These are phyloP conservation scores for Herpetospermum pedunculosum DNA, from an alignment of 306 rosid species.

Conservation along the genomic window DNA sequence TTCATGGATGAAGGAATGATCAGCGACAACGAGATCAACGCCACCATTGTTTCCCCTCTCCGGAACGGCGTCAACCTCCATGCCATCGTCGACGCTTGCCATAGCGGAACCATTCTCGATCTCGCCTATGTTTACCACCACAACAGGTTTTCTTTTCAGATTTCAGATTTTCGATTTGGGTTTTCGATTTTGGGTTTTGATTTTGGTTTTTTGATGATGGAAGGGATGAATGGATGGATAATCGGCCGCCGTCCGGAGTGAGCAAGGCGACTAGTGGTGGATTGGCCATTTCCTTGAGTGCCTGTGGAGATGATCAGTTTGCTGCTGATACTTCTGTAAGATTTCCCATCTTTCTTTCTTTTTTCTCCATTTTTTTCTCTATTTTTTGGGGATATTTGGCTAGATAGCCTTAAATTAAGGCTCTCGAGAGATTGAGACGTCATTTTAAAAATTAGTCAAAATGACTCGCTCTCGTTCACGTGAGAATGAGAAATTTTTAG, in stretches of 20 bases:
- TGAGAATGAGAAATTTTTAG: too few relatives aligned
- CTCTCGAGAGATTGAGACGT: too few relatives aligned
- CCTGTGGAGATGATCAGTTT: constrained; percentile 53
- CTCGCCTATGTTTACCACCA: constrained; percentile 31
- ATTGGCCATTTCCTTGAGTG: constrained; percentile 50
- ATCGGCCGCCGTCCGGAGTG: constrained; percentile 41
- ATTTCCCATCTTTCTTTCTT: too few relatives aligned
- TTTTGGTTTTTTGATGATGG: background rate
- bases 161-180: background rate
- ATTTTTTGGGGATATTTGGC: too few relatives aligned
- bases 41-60: constrained; percentile 65
- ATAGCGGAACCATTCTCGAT: constrained; percentile 82
- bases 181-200: background rate
- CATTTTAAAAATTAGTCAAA: too few relatives aligned
- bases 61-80: constrained; percentile 49
- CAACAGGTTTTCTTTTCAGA: constrained; percentile 4
- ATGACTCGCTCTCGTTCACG: too few relatives aligned
- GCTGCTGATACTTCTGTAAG: constrained; percentile 67
- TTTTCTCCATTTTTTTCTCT: too few relatives aligned
- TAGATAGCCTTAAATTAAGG: too few relatives aligned
- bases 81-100: constrained; percentile 78
- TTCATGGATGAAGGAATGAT: constrained; percentile 53
- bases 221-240: constrained; percentile 39
- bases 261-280: constrained; percentile 55
- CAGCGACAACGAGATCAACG: constrained; percentile 46